Evolutionary conservation across 2,329 filamentous ascomycete genomes (phyloP), one percentile per base, ranked within the genome.

Genomic region (Metarhizium guizhouense): DNA sequence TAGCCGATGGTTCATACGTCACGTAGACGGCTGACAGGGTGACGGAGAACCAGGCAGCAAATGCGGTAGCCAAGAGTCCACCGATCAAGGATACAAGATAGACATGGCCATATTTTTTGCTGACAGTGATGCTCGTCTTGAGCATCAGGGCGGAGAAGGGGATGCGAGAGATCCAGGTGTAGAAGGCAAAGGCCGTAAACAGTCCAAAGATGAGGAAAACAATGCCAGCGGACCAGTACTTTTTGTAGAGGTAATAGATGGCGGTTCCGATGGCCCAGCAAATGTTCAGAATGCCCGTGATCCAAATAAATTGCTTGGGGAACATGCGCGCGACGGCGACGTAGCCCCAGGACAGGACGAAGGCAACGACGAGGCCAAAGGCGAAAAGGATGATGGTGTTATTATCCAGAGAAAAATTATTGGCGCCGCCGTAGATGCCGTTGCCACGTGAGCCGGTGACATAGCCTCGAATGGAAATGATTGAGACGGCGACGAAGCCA

Each of bases 71-170:
- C 2, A 87, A 66, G 10, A 96, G 66, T 0, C 92, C 92, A 14
- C 92, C 92, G 16, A 96, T 70, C n/a, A 91, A 76, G 59, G 88
- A 94, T 49, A 95, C 88, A 1, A 92, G 68, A 67, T 93, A 96
- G 56, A 95, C 88, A 65, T 96, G 90, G 1, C 92, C 91, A 63
- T 87, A 88, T 32, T 78, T 82, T 65, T 90, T 91, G 45, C 90
- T 87, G 0, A 96, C 86, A 62, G 96, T 88, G 63, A 96, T 90
- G 25, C 85, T 80, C 0, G 89, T 93, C 70, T 87, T 86, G 51
- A 96, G 80, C 90, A 96, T 95, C 58, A 96, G 75, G 0, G 90
- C 89, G 8, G 87, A 91, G 70, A 96, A 96, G 0, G 91, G 93
- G 57, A 97, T 96, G 53, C 92, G 82, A 18, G 83, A 86, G 54